Base-by-base conservation (phyloP, 441 rosid species). In the Lepidium campestre region DNA sequence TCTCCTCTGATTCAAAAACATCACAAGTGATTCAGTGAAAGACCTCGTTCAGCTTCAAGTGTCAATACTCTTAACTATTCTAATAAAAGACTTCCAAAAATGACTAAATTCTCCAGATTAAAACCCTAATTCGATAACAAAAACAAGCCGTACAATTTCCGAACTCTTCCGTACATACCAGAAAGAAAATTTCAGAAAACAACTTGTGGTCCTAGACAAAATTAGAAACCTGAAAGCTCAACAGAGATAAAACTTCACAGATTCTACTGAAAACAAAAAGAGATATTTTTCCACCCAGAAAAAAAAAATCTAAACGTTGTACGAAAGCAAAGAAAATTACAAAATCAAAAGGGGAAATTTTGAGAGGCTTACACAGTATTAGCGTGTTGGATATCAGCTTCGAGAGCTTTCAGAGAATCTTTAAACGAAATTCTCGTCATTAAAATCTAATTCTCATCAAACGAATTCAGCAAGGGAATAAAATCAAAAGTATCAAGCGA, bases 321-420 rank as follows among this genome's bases (percentile, higher is more conserved):
- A 34, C 4, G 14, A 44, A 53, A 62, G 18, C 47, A 37, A 4
- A 39, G n/a, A 34, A 47, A 39, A 13, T 10, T 17, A 22, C 27
- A 50, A 14, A 17, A 10, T 2, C n/a, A 7, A 14, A 44, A 41
- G 11, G 41, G 17, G 41, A 5, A 22, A 34, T 27, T 36, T 37
- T 39, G 65, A 61, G 49, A 57, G 46, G 25, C 67, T 76, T 87
- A 88, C 97, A 93, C 84, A 58, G 98, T 88, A 62, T 93, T 90
- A 76, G 97, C 98, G 72, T 86, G 93, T 62, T 90, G 98, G 57
- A 93, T 88, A 72, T 93, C 98, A 62, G 97, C 98, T 82, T 90
- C 96, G 18, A 93, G 93, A 73, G 91, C 89, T 80, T 93, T 93
- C 47, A 93, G 88, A 55, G 98, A 93, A 71, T 93, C 98, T 82